Evolutionary conservation across 305 asterid genomes (phyloP).

Genomic region (Fraxinus velutina): DNA sequence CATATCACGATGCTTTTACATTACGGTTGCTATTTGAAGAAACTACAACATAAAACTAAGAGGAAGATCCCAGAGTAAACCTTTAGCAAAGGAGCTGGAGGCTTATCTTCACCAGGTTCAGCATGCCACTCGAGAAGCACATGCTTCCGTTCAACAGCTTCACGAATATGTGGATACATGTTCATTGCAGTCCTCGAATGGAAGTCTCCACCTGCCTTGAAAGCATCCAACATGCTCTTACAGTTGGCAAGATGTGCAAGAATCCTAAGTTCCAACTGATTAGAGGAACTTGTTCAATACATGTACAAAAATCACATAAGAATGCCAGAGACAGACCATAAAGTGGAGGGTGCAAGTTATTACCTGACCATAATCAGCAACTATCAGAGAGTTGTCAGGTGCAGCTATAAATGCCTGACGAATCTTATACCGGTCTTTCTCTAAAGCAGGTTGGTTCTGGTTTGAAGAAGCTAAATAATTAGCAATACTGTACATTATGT

Average conservation of each 20-base stretch:
- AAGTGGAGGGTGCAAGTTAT: constrained; percentile 16
- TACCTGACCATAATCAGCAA: constrained; percentile 99
- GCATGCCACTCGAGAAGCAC: constrained; percentile 98
- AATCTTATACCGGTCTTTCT: constrained; percentile 97
- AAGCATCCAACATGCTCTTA: constrained; percentile 92
- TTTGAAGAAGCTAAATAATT: constrained; percentile 24
- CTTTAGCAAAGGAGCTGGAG: constrained; percentile 94
- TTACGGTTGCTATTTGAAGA: background rate
- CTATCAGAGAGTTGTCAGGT: constrained; percentile 88
- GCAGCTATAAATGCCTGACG: constrained; percentile 95
- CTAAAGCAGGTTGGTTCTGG: constrained; percentile 97
- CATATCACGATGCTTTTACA: background rate
- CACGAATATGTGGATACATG: constrained; percentile 92
- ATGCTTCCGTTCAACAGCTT: constrained; percentile 59
- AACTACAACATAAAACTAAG: constrained; percentile 9
- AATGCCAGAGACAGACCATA: background rate
- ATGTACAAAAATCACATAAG: constrained; percentile 17
- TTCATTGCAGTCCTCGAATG: constrained; percentile 99
- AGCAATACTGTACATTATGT: background rate
- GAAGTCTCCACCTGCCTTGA: constrained; percentile 97
- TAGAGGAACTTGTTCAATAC: constrained; percentile 22
- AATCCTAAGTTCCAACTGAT: constrained; percentile 96
- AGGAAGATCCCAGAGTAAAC: constrained; percentile 31
- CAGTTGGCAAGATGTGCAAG: constrained; percentile 97
- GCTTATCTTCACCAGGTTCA: constrained; percentile 77